Evolutionary conservation across 257 asterid species (phyloP), one percentile per base, ranked within the genome.

Genomic region (Ophiorrhiza pumila): DNA sequence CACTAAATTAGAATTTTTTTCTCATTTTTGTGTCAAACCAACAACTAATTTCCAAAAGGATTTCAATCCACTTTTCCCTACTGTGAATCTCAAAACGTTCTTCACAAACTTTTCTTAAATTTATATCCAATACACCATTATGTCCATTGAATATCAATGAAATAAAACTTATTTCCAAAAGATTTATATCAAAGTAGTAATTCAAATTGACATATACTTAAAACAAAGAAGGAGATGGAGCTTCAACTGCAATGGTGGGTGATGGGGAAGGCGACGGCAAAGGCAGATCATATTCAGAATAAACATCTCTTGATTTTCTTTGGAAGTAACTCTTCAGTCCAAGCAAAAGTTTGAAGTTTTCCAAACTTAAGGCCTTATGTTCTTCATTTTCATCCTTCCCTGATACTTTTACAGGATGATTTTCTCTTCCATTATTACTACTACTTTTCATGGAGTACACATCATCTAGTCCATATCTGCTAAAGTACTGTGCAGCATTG

Each of bases 191-290:
- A n/a, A n/a, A n/a, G n/a, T n/a, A n/a, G n/a, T n/a, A n/a, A n/a
- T n/a, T n/a, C n/a, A n/a, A n/a, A n/a, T n/a, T n/a, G n/a, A n/a
- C n/a, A n/a, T n/a, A n/a, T n/a, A n/a, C n/a, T n/a, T n/a, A n/a
- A n/a, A n/a, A n/a, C n/a, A n/a, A n/a, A 14, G 89, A 77, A 50
- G 87, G 96, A 29, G 83, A 78, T 0, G 88, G 89, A 34, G 88
- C 80, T 3, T 55, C 62, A 22, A 73, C 68, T 13, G 78, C 69
- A 61, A 72, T 35, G 71, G 67, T n/a, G 27, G 81, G 80, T 37
- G 74, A 60, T 12, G 87, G 86, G 11, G 80, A 65, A 4, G 96
- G 90, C 11, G 87, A 61, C 0, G 83, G 86, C 27, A 80, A 47
- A 0, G 65, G 79, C 45, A 73, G 17, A 7, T 53, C 25, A 47